phyloP scores from a whole-genome alignment of 1,139 yeast species.

The Meyerozyma smithsonii region DNA sequence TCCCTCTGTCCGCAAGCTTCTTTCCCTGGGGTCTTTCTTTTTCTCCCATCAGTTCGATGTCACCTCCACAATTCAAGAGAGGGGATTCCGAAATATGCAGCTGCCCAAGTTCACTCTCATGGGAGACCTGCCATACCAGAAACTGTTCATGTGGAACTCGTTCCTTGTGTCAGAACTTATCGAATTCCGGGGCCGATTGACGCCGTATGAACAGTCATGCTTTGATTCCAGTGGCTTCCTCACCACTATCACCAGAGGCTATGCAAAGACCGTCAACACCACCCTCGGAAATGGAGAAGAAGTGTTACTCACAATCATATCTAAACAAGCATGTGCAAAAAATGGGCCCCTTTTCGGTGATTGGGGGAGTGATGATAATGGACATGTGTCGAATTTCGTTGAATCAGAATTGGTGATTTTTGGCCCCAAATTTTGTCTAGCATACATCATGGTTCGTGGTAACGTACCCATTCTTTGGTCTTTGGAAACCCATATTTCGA shows the following conservation, averaged over 20 bases:
- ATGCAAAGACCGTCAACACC: conserved; percentile 56
- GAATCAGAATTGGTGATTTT: conserved; percentile 64
- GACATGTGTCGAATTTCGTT: conserved; percentile 59
- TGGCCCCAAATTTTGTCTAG: conserved; percentile 46
- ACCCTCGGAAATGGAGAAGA: conserved; percentile 27
- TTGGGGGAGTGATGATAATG: conserved; percentile 70
- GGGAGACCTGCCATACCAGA: conserved; percentile 46
- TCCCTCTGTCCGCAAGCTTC: conserved; percentile 49
- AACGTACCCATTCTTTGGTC: conserved; percentile 69
- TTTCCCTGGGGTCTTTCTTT: conserved; percentile 62
- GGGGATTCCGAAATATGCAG: conserved; percentile 32
- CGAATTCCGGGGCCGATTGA: conserved; percentile 53
- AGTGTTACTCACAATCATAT: conserved; percentile 55
- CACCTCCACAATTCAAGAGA: conserved; percentile 56
- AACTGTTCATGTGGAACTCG: conserved; percentile 62
- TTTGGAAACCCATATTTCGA: conserved; percentile 45
- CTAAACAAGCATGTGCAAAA: conserved; percentile 61
- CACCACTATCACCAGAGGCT: conserved; percentile 61
- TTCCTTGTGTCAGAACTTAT: conserved; percentile 55
- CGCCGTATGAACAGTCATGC: conserved; percentile 40
- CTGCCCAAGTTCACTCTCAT: conserved; percentile 25
- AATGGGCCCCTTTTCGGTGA: conserved; percentile 61
- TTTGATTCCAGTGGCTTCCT: conserved; percentile 59
- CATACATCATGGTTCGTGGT: conserved; percentile 60
- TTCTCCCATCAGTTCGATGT: conserved; percentile 64